A percentile compares a stretch with the other conserved stretches of the same genome.
phyloP scores from a whole-genome alignment of 192 early-diverging fungal species.

The Thamnidium elegans region DNA sequence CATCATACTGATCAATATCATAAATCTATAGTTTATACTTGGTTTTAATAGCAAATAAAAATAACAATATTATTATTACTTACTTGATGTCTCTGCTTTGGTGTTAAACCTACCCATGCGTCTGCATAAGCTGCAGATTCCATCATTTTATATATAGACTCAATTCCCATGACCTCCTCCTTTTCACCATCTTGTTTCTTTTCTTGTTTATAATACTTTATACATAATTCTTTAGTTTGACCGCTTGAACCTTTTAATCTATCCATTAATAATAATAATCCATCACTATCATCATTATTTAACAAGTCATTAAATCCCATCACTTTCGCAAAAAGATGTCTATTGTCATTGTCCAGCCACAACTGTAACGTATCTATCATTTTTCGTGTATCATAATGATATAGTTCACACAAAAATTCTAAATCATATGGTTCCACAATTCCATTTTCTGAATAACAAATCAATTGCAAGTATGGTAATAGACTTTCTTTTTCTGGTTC shows the following conservation, averaged over 20 bases:
- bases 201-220: too few species aligned
- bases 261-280: neutral
- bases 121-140: too few species aligned
- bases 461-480: constrained; percentile 17
- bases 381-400: constrained; percentile 17
- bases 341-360: constrained; percentile 4
- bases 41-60: too few species aligned
- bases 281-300: neutral
- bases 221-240: neutral
- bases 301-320: constrained; percentile 5
- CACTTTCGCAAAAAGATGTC: neutral
- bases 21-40: too few species aligned
- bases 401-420: constrained; percentile 10
- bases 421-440: constrained; percentile 17
- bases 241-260: neutral
- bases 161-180: too few species aligned
- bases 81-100: too few species aligned
- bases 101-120: too few species aligned
- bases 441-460: constrained; percentile 23
- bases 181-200: too few species aligned
- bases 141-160: too few species aligned
- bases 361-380: constrained; percentile 23
- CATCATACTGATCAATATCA: too few species aligned
- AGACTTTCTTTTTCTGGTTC: constrained; percentile 6
- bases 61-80: too few species aligned